Conservation (phyloP, 495 filamentous ascomycete species). For the Annulohypoxylon bovei region DNA sequence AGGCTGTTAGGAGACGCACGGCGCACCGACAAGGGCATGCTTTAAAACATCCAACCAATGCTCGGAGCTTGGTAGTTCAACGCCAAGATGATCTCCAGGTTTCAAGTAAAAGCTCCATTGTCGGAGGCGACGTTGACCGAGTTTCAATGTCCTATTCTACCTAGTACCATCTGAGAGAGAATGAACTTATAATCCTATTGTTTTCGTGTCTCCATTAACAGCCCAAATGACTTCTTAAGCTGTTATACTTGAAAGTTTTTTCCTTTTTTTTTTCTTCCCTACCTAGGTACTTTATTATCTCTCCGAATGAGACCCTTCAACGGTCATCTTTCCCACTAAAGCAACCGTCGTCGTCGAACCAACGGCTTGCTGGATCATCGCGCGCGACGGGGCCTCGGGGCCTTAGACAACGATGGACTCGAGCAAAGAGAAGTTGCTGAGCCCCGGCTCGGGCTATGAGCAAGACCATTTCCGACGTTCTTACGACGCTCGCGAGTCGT, state of each 20-base stretch:
- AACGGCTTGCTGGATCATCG: background rate
- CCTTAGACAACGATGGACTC: conserved; percentile 24
- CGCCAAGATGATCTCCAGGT: conserved; percentile 30
- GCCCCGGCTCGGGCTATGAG: conserved; percentile 27
- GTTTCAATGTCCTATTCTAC: conserved; percentile 8
- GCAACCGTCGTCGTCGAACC: background rate
- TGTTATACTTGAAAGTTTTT: background rate
- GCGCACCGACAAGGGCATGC: background rate
- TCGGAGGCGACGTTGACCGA: conserved; percentile 11
- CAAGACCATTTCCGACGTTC: conserved; percentile 40
- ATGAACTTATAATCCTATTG: background rate
- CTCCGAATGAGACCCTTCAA: background rate
- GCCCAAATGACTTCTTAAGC: background rate
- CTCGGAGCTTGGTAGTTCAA: background rate
- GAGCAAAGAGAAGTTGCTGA: conserved; percentile 36
- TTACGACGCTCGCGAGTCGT: conserved; percentile 42
- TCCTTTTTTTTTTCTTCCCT: too few species aligned
- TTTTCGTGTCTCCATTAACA: background rate
- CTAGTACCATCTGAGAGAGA: background rate
- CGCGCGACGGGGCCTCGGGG: background rate
- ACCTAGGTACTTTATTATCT: background rate
- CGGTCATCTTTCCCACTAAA: background rate
- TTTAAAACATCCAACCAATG: background rate
- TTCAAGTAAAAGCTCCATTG: conserved; percentile 22
- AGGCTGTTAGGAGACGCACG: background rate